Base-by-base conservation (phyloP, 345 rosid genomes). In the Syzygium aromaticum region DNA sequence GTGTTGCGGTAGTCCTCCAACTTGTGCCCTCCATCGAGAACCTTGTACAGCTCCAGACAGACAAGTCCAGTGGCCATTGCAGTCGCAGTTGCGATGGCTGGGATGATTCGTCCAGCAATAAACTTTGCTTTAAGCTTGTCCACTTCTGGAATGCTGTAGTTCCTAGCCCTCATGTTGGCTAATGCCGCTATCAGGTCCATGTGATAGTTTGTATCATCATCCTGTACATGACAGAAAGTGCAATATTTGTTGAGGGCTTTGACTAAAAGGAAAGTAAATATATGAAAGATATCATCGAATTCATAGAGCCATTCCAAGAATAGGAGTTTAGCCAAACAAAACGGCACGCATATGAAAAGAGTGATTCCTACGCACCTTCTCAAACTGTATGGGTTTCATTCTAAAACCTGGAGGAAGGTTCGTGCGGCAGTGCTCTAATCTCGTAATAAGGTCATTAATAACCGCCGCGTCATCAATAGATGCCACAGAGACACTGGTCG, bases 91-190 rank as follows among this genome's bases (percentile, higher is more conserved):
- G 99, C 99, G 43, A 98, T 98, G 6, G 99, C 99, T 5, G 99
- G 99, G 83, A 98, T 96, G 90, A 98, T 96, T 91, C 99, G 96
- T 86, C 99, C 99, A 12, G 99, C 99, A 28, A 98, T 96, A 85
- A 98, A 96, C 91, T 98, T 98, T 85, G 99, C 99, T 89, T 98
- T 98, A 84, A 98, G 96, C 90, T 98, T 98, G 93, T 98, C 99
- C 9, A 98, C 99, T 88, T 98, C 99, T 2, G 98, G 98, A 86
- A 98, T 94, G 89, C 95, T 90, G 91, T 98, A 98, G 94, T 98
- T 98, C 89, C 98, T 96, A 63, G 99, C 99, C 93, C 99, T 96
- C 99, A 98, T 98, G 93, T 98, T 98, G 78, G 99, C 99, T 53
- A 98, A 95, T 67, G 93, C 99, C 54, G 98, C 97, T 85, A 98